Conservation (phyloP, 345 rosid genomes). For the Psidium friedrichsthalianum region DNA sequence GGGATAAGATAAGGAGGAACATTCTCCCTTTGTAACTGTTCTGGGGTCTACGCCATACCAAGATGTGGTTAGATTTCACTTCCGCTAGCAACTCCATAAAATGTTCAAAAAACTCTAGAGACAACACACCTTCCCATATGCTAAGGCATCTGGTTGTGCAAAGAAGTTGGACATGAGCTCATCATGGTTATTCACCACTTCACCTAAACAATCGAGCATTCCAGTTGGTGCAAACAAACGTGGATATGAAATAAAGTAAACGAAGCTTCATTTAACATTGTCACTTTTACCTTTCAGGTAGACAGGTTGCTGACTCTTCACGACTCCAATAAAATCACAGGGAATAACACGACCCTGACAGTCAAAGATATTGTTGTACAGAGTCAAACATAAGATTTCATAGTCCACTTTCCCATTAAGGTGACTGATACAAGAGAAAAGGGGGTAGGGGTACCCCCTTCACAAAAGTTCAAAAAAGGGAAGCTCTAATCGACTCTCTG, state of each 20-base stretch:
- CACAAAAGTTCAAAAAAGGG: neutral
- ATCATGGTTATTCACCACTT: conserved; percentile 88
- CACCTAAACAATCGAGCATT: conserved; percentile 33
- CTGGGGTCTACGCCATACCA: conserved; percentile 51
- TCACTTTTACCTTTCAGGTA: conserved; percentile 54
- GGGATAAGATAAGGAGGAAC: conserved; percentile 66
- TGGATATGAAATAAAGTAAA: neutral
- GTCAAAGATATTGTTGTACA: conserved; percentile 2
- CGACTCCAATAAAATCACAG: conserved; percentile 82
- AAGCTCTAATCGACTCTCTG: neutral
- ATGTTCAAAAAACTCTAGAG: neutral
- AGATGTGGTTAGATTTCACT: conserved; percentile 4
- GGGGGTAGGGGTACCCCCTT: neutral
- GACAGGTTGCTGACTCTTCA: conserved; percentile 92
- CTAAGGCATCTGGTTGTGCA: conserved; percentile 98
- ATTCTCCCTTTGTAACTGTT: conserved; percentile 71
- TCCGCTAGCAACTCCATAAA: neutral
- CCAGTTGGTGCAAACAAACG: neutral
- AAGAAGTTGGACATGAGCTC: conserved; percentile 99
- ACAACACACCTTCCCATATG: conserved; percentile 80
- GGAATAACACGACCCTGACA: conserved; percentile 88
- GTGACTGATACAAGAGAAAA: neutral
- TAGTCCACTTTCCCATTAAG: neutral
- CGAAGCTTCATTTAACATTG: neutral
- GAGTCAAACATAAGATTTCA: neutral